These are phyloP conservation scores for Rhodotorula graminis DNA, from an alignment of 768 basidiomycete genomes.

Conservation along the genomic window DNA sequence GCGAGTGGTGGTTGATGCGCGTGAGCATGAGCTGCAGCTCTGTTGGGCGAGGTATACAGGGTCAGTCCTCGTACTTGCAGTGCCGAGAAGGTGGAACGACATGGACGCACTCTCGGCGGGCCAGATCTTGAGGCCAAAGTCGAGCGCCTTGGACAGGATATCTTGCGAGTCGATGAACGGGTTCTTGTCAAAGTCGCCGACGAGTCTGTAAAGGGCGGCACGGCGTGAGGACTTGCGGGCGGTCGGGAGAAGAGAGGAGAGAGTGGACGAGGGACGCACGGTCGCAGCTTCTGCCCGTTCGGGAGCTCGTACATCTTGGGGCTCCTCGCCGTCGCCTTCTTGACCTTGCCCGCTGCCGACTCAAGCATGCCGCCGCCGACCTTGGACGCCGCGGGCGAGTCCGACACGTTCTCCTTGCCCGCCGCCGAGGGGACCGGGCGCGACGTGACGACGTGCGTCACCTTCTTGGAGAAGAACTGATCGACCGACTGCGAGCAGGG, in stretches of 20 bases:
- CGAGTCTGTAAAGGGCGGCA: not conserved
- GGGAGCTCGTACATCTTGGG: constrained; percentile 22
- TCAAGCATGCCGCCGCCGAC: too few relatives aligned
- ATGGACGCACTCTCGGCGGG: constrained; percentile 52
- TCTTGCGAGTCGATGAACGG: constrained; percentile 48
- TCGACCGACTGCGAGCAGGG: constrained; percentile 62
- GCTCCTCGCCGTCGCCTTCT: constrained; percentile 12
- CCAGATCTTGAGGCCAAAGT: constrained; percentile 84
- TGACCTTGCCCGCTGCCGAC: not conserved
- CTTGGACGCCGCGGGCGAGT: not conserved
- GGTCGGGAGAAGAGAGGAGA: too few relatives aligned
- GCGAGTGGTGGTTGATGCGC: constrained; percentile 43
- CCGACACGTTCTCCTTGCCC: not conserved
- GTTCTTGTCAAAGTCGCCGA: constrained; percentile 40
- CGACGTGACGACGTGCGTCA: constrained; percentile 83
- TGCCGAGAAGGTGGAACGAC: not conserved
- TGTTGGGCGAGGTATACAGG: constrained; percentile 19
- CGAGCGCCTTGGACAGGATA: constrained; percentile 62
- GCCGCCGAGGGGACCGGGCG: constrained; percentile 30
- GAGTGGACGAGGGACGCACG: constrained; percentile 6
- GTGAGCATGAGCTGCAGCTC: constrained; percentile 48
- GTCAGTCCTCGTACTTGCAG: not conserved
- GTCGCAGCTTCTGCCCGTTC: constrained; percentile 30
- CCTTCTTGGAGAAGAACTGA: constrained; percentile 76
- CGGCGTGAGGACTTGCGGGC: too few relatives aligned